A percentile compares a stretch with the other conserved stretches of the same genome.
Evolutionary conservation across 257 asterid genomes (phyloP).

Genomic region (Solanum arcanum): DNA sequence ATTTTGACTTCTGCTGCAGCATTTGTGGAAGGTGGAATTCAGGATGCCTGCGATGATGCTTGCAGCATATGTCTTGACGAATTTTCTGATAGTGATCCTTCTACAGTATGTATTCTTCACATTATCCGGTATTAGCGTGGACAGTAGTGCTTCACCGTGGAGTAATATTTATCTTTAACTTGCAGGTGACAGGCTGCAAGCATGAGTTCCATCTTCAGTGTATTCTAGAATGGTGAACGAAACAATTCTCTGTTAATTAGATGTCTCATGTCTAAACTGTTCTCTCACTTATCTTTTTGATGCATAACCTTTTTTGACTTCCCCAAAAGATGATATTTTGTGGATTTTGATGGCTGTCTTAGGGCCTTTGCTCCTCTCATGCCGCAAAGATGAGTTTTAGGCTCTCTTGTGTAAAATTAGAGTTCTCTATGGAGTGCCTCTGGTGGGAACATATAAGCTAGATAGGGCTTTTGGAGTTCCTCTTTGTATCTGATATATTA

Average conservation of each 20-base stretch:
- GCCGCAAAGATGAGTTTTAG: neutral
- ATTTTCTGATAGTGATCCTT: conserved; percentile 70
- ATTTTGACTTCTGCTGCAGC: conserved; percentile 86
- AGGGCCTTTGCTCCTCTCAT: neutral
- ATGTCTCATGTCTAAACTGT: neutral
- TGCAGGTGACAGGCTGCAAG: conserved; percentile 81
- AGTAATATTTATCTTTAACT: neutral
- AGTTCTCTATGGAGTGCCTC: neutral
- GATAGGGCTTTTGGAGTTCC: neutral
- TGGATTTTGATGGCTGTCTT: neutral
- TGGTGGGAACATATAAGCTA: neutral
- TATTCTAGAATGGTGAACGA: conserved; percentile 67
- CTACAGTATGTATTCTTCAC: conserved; percentile 34
- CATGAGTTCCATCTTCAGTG: conserved; percentile 93
- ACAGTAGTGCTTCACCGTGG: neutral
- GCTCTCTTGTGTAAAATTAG: neutral
- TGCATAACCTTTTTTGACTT: neutral
- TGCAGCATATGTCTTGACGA: conserved; percentile 94
- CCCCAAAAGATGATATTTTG: neutral
- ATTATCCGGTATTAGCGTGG: neutral
- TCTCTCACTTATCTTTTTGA: neutral
- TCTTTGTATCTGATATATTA: neutral
- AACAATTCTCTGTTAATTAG: neutral
- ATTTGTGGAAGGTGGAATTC: conserved; percentile 89
- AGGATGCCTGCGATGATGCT: conserved; percentile 84